Evolutionary conservation across 2,329 filamentous ascomycete genomes (phyloP).

Genomic region (Parastagonospora avenae): DNA sequence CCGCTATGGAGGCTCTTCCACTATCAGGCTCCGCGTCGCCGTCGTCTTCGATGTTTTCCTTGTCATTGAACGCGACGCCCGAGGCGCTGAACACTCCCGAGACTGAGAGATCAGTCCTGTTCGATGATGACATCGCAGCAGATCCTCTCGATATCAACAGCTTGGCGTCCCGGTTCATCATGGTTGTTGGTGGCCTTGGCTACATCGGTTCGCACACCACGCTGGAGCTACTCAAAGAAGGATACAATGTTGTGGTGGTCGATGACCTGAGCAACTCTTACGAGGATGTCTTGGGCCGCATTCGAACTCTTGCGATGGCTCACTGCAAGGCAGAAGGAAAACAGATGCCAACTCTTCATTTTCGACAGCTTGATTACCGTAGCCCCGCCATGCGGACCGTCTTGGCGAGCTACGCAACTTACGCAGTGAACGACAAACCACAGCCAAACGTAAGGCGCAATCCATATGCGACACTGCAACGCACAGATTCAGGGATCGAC

Average conservation of each 20-base stretch:
- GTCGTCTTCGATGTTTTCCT: constrained; percentile 35
- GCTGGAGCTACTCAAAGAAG: constrained; percentile 59
- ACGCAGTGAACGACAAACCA: constrained; percentile 27
- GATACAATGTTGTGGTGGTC: constrained; percentile 58
- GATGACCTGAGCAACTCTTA: constrained; percentile 55
- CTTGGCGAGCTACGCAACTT: constrained; percentile 50
- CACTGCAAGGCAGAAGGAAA: constrained; percentile 48
- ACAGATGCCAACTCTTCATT: constrained; percentile 51
- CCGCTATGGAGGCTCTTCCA: constrained; percentile 29
- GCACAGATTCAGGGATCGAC: constrained; percentile 41
- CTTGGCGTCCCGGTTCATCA: constrained; percentile 48
- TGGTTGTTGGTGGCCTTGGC: constrained; percentile 61
- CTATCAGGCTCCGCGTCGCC: constrained; percentile 30
- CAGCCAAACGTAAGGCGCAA: constrained; percentile 19
- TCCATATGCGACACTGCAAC: constrained; percentile 33
- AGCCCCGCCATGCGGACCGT: constrained; percentile 50
- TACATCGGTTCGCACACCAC: constrained; percentile 64
- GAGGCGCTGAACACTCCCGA: constrained; percentile 50
- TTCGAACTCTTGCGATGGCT: constrained; percentile 43
- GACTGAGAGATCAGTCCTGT: constrained; percentile 53
- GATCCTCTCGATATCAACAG: constrained; percentile 50
- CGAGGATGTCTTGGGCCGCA: constrained; percentile 45
- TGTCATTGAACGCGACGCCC: constrained; percentile 29
- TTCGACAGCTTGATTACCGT: constrained; percentile 57
- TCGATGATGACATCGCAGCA: constrained; percentile 54